phyloP scores from a whole-genome alignment of 1,284 basidiomycete species.

The Ceratobasidium sp. region DNA sequence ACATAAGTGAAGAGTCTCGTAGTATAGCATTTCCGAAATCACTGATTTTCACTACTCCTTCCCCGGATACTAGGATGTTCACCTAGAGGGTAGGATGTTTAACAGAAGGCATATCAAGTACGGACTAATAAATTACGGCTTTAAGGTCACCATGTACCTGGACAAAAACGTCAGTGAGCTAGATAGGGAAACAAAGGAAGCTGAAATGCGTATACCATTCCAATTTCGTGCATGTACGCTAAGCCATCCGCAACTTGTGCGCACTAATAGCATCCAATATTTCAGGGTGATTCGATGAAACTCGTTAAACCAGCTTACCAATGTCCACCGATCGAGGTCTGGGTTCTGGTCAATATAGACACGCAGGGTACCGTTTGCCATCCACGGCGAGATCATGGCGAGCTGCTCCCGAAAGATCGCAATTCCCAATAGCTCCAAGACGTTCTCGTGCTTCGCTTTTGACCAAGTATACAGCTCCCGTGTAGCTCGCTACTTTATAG shows the following conservation, averaged over 20 bases:
- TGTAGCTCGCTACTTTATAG: background rate
- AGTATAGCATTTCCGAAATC: conserved; percentile 24
- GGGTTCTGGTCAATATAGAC: background rate
- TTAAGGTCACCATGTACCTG: conserved; percentile 20
- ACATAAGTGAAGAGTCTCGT: background rate
- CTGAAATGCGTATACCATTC: background rate
- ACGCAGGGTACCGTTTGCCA: background rate
- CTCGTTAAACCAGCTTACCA: background rate
- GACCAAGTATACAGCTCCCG: conserved; percentile 20
- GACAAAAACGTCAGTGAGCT: background rate
- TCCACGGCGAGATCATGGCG: conserved; percentile 18
- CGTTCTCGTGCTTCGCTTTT: conserved; percentile 8
- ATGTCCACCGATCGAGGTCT: background rate
- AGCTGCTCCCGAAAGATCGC: background rate
- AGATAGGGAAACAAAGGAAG: no score
- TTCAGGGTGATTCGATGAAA: background rate
- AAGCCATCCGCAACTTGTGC: background rate
- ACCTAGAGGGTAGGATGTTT: background rate
- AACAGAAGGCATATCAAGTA: background rate
- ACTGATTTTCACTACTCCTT: conserved; percentile 5
- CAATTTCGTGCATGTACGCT: background rate
- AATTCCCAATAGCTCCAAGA: conserved; percentile 6
- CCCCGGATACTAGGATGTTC: conserved; percentile 12
- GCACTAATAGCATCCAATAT: background rate
- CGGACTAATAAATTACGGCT: background rate